phyloP scores from a whole-genome alignment of 495 filamentous ascomycete species.

The Neurospora sp. region DNA sequence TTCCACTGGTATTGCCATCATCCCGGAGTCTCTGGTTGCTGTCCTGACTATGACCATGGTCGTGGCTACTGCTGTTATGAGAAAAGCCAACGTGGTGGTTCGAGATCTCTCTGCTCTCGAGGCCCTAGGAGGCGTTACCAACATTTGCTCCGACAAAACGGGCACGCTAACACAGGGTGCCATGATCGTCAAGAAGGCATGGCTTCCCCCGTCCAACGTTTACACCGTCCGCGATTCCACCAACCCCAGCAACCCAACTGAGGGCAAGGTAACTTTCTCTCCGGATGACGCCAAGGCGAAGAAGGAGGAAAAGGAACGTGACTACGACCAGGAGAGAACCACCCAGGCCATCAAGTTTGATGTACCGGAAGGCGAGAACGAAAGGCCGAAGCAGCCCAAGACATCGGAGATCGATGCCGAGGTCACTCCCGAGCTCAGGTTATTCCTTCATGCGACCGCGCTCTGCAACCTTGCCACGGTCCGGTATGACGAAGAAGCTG shows the following conservation, averaged over 20 bases:
- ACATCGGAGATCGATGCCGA: slow-evolving; percentile 16
- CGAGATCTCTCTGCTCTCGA: slow-evolving; percentile 70
- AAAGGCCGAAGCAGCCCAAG: slow-evolving; percentile 10
- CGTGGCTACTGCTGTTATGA: slow-evolving; percentile 68
- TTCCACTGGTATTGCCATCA: slow-evolving; percentile 60
- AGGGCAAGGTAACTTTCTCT: slow-evolving; percentile 28
- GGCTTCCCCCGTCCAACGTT: slow-evolving; percentile 54
- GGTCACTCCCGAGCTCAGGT: slow-evolving; percentile 42
- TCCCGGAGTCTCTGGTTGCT: slow-evolving; percentile 60
- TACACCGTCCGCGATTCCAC: slow-evolving; percentile 50
- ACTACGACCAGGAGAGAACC: slow-evolving; percentile 43
- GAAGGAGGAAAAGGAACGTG: slow-evolving; percentile 23
- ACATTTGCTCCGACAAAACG: slow-evolving; percentile 85
- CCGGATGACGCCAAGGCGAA: slow-evolving; percentile 19
- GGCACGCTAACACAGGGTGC: slow-evolving; percentile 72
- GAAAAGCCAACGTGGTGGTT: slow-evolving; percentile 65
- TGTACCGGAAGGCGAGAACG: slow-evolving; percentile 35
- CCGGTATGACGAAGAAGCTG: slow-evolving; percentile 41
- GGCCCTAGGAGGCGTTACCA: slow-evolving; percentile 74
- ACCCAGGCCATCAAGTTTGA: slow-evolving; percentile 45
- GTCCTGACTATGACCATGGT: slow-evolving; percentile 69
- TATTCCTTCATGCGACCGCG: slow-evolving; percentile 59
- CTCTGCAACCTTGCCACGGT: slow-evolving; percentile 73
- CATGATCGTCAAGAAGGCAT: slow-evolving; percentile 71
- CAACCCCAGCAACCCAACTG: slow-evolving; percentile 48